These are phyloP conservation scores for Dictyostelium purpureum DNA, from an alignment of 78 protist species.

Conservation along the genomic window DNA sequence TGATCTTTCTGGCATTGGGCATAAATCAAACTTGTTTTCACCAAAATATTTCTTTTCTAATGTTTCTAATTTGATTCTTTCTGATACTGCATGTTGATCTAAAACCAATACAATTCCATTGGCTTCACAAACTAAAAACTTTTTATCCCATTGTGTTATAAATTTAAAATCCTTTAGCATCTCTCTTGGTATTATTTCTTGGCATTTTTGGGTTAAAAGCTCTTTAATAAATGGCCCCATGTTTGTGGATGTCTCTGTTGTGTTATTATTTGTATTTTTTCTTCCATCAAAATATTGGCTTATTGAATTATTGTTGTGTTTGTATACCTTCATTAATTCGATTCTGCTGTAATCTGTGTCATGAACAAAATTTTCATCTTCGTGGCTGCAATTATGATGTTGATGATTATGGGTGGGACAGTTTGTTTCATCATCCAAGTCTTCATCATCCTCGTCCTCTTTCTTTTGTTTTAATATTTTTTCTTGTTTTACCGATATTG, in stretches of 20 bases:
- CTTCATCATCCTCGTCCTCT: background rate
- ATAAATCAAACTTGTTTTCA: constrained; percentile 13
- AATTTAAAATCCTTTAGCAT: constrained; percentile 12
- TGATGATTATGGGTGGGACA: no score
- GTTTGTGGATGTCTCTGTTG: background rate
- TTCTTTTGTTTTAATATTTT: background rate
- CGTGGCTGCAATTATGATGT: no score
- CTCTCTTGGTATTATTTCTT: constrained; percentile 1
- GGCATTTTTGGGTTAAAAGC: background rate
- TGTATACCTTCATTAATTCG: background rate
- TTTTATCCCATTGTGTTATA: constrained; percentile 45
- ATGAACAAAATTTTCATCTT: background rate
- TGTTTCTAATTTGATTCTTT: constrained; percentile 47
- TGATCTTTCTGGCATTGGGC: constrained; percentile 24
- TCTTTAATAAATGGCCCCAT: background rate
- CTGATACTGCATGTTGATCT: constrained; percentile 74
- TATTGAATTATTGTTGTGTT: background rate
- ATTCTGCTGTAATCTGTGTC: background rate
- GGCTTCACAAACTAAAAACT: constrained; percentile 44
- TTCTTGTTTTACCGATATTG: background rate
- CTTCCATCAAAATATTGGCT: constrained; percentile 40
- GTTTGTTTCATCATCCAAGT: no score
- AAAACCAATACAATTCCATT: constrained; percentile 25
- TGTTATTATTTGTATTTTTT: background rate
- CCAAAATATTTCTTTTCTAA: constrained; percentile 3